phyloP scores from a whole-genome alignment of 768 basidiomycete genomes.

The Calvatia gigantea region DNA sequence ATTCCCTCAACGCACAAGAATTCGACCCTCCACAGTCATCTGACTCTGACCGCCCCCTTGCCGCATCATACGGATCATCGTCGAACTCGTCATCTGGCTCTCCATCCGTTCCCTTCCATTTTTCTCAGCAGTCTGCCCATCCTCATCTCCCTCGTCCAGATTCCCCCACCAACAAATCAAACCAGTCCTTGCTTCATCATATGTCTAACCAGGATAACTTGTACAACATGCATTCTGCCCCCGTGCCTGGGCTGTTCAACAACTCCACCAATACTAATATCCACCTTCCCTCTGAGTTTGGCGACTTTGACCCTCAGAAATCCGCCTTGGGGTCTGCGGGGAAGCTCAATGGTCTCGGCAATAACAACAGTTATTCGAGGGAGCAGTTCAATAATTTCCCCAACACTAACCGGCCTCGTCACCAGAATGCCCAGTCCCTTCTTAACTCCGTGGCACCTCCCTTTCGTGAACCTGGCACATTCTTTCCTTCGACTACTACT shows the following conservation, averaged over 20 bases:
- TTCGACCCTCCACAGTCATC: conserved; percentile 60
- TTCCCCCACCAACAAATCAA: conserved; percentile 40
- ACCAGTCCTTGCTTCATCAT: conserved; percentile 29
- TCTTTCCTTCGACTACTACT: conserved; percentile 25
- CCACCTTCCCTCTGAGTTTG: conserved; percentile 36
- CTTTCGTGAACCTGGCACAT: conserved; percentile 31
- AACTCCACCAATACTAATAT: conserved; percentile 33
- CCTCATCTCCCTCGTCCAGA: conserved; percentile 41
- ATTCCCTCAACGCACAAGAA: conserved; percentile 82
- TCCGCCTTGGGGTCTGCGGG: conserved; percentile 25
- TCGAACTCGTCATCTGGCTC: conserved; percentile 56
- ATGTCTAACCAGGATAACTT: conserved; percentile 30
- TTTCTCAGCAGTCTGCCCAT: conserved; percentile 43
- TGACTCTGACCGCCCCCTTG: conserved; percentile 47
- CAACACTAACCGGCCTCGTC: conserved; percentile 40
- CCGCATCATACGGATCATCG: conserved; percentile 43
- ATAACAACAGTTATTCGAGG: conserved; percentile 24
- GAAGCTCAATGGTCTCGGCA: conserved; percentile 33
- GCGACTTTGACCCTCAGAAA: conserved; percentile 36
- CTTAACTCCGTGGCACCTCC: conserved; percentile 25
- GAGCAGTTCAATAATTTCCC: conserved; percentile 36
- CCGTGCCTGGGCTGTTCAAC: conserved; percentile 30
- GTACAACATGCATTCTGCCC: conserved; percentile 27
- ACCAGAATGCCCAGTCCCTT: conserved; percentile 31
- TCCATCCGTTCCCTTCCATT: conserved; percentile 53